Conservation (phyloP, 768 basidiomycete species). For the Pholiota conissans region DNA sequence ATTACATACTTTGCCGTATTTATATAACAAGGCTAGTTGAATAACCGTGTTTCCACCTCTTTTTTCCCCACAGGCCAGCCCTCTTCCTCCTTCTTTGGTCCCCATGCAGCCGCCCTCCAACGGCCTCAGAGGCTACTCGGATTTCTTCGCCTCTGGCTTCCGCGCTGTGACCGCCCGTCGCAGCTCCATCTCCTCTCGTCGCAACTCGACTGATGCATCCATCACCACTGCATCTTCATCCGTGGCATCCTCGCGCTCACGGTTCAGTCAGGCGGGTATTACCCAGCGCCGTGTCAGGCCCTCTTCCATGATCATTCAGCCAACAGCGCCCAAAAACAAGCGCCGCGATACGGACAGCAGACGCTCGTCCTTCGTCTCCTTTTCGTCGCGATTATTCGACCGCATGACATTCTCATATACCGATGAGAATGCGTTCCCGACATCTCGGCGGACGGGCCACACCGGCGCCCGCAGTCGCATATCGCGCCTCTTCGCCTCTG, state of each 20-base stretch:
- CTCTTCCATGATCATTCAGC: slow-evolving; percentile 28
- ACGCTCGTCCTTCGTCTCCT: slow-evolving; percentile 33
- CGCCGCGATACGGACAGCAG: slow-evolving; percentile 14
- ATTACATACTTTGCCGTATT: background rate
- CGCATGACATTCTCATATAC: slow-evolving; percentile 22
- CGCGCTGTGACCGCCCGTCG: slow-evolving; percentile 33
- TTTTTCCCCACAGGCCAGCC: background rate
- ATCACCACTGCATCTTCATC: slow-evolving; percentile 8
- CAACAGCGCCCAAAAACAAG: slow-evolving; percentile 9
- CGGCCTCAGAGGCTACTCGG: slow-evolving; percentile 15
- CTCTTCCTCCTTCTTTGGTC: background rate
- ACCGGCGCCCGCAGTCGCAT: slow-evolving; percentile 1
- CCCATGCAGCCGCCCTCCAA: slow-evolving; percentile 2
- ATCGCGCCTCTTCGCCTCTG: slow-evolving; percentile 13
- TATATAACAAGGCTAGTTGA: background rate
- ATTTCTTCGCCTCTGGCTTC: slow-evolving; percentile 49
- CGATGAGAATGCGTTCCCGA: slow-evolving; percentile 22
- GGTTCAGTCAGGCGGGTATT: slow-evolving; percentile 12
- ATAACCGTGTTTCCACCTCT: background rate
- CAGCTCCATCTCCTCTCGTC: slow-evolving; percentile 4
- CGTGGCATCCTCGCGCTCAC: slow-evolving; percentile 3
- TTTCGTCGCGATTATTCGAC: slow-evolving; percentile 36
- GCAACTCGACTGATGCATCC: slow-evolving; percentile 4
- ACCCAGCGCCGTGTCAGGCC: slow-evolving; percentile 25
- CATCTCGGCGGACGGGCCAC: slow-evolving; percentile 10